Conservation (phyloP, 164 flowering plant species). For the Sextonia rubra region DNA sequence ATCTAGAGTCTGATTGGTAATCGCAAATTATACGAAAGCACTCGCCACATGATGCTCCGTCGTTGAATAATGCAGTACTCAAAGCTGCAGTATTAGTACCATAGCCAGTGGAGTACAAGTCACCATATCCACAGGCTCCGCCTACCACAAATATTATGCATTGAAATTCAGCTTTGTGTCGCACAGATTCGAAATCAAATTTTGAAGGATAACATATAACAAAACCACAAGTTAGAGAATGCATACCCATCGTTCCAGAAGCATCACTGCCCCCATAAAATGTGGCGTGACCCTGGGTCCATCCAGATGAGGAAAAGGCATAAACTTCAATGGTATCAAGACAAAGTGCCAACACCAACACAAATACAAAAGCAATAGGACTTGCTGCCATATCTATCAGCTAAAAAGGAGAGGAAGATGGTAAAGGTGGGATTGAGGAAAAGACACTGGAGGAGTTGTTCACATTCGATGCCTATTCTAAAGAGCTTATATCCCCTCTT, state of each 20-base stretch:
- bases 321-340: conserved; percentile 11
- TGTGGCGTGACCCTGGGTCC: conserved; percentile 68
- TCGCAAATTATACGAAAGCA: conserved; percentile 73
- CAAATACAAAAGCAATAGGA: conserved; percentile 9
- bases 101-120: conserved; percentile 41
- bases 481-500: conserved; percentile 4
- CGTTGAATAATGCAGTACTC: conserved; percentile 81
- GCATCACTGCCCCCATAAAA: conserved; percentile 77
- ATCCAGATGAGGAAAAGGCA: conserved; percentile 41
- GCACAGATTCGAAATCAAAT: conserved; percentile 45
- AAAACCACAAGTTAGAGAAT: too few species aligned
- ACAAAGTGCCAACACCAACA: neutral
- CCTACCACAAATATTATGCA: conserved; percentile 42
- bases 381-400: neutral
- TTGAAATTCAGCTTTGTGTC: conserved; percentile 65
- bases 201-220: neutral
- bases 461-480: conserved; percentile 6
- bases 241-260: conserved; percentile 73
- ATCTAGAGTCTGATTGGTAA: conserved; percentile 36
- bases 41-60: conserved; percentile 82
- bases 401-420: neutral
- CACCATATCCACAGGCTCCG: conserved; percentile 77
- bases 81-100: conserved; percentile 57
- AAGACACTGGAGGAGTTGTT: neutral
- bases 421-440: conserved; percentile 11